Evolutionary conservation across 805 yeast genomes (phyloP).

Genomic region (Metschnikowia continentalis): DNA sequence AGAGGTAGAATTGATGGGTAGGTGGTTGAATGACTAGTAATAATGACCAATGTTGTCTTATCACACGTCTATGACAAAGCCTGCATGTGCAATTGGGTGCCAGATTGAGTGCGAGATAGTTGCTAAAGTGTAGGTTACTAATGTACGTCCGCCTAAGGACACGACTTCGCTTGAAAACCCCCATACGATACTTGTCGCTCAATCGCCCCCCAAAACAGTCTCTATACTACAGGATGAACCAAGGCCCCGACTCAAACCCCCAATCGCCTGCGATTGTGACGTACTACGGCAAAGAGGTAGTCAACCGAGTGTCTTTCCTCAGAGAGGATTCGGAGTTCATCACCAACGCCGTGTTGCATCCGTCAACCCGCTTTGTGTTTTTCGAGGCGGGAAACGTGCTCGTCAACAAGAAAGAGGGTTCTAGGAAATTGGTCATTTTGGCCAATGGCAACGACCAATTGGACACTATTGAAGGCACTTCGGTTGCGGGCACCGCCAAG

Average conservation of each 20-base stretch:
- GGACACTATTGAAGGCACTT: slow-evolving; percentile 12
- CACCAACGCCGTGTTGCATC: slow-evolving; percentile 39
- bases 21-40: too few species aligned
- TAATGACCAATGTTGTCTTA: too few species aligned
- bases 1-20: too few species aligned
- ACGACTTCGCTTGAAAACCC: background rate
- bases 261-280: slow-evolving; percentile 13
- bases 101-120: background rate
- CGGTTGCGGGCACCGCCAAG: slow-evolving; percentile 14
- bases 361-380: slow-evolving; percentile 48
- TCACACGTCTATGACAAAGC: background rate
- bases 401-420: slow-evolving; percentile 25
- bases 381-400: slow-evolving; percentile 30
- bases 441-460: slow-evolving; percentile 36
- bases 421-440: slow-evolving; percentile 28
- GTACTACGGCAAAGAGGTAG: slow-evolving; percentile 47
- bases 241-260: slow-evolving; percentile 1
- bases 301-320: slow-evolving; percentile 63
- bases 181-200: background rate
- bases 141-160: slow-evolving; percentile 2
- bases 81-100: slow-evolving; percentile 1
- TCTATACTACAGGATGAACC: slow-evolving; percentile 12
- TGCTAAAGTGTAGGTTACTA: slow-evolving; percentile 1
- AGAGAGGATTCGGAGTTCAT: slow-evolving; percentile 55
- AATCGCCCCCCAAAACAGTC: background rate